These are phyloP conservation scores for Aspergillus cristatus DNA, from an alignment of 495 filamentous ascomycete species.

Conservation along the genomic window DNA sequence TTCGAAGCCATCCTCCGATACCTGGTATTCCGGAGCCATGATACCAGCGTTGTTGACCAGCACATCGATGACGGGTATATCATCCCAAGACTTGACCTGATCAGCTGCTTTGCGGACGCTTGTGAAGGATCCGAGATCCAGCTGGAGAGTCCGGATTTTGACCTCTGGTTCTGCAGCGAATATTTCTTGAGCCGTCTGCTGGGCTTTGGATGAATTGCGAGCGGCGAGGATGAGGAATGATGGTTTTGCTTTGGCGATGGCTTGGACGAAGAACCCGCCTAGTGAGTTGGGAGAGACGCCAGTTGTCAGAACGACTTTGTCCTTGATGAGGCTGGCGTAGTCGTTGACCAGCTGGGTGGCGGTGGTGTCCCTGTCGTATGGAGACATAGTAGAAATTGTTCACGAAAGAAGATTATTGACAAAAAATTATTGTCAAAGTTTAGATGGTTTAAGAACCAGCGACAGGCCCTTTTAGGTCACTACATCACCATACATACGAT, in stretches of 20 bases:
- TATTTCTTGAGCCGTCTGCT: conserved; percentile 27
- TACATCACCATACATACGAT: no score
- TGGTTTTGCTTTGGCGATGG: conserved; percentile 42
- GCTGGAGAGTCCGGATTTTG: conserved; percentile 22
- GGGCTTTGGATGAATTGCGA: conserved; percentile 32
- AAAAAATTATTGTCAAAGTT: no score
- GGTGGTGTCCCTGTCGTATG: no score
- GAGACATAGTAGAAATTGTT: no score
- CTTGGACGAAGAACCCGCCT: conserved; percentile 35
- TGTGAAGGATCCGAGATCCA: conserved; percentile 33
- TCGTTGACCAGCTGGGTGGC: no score
- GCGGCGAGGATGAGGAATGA: conserved; percentile 45
- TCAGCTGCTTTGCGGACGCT: conserved; percentile 40
- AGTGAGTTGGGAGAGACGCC: conserved; percentile 39
- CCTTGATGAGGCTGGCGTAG: conserved; percentile 24
- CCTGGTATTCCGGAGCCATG: conserved; percentile 39
- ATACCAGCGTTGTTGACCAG: conserved; percentile 66
- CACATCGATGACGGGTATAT: conserved; percentile 51
- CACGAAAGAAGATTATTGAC: no score
- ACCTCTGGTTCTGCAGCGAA: conserved; percentile 17
- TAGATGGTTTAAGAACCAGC: no score
- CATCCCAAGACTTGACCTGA: conserved; percentile 31
- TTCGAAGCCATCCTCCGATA: conserved; percentile 37
- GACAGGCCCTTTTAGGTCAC: no score
- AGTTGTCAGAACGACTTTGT: conserved; percentile 37